Evolutionary conservation across 139 green algal species (phyloP), one percentile per base, ranked within the genome.

Genomic region (Zygnema circumcarinatum): DNA sequence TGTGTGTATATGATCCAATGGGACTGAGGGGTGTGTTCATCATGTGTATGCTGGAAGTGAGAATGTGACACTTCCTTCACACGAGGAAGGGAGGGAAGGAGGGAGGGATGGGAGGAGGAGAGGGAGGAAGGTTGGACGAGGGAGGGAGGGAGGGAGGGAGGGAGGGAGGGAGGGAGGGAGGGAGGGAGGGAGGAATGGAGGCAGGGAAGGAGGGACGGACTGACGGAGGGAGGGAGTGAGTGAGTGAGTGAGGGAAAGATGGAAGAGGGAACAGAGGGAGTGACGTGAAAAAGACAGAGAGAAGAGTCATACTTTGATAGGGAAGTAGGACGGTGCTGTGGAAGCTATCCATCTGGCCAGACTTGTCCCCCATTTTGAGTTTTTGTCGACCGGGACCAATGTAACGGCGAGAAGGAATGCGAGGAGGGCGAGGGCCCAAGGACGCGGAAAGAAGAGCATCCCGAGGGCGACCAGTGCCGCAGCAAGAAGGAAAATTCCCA

Each of bases 261-360:
- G 47, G 16, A 25, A 25, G 16, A 62, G 16, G 16, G 16, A 62
- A 62, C 16, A 16, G 7, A 7, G 16, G 16, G 16, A 62, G 47
- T 25, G 16, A 62, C 16, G 47, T 62, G 16, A 62, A 62, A 62
- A 62, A 62, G 16, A 62, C 7, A 62, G 47, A 62, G 16, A 62
- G 7, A 16, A 62, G 47, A 62, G 16, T 62, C 16, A 62, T 62
- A 78, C 69, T 11, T 78, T 78, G 7, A 78, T 25, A 78, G 69
- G 69, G 11, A 78, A 78, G 69, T 78, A 78, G 38, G 3, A 25
- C 16, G 39, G 38, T 3, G 11, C 69, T 47, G 69, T 78, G 7
- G 69, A 2, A 90, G 76, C n/a, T 89, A 74, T 53, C 40, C 36
- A 78, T 47, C 69, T 3, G 16, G 69, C 38, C 16, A 78, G 69